A percentile compares a stretch with the other conserved stretches of the same genome.
phyloP scores from a whole-genome alignment of 768 basidiomycete species.

The Suillus brevipes region DNA sequence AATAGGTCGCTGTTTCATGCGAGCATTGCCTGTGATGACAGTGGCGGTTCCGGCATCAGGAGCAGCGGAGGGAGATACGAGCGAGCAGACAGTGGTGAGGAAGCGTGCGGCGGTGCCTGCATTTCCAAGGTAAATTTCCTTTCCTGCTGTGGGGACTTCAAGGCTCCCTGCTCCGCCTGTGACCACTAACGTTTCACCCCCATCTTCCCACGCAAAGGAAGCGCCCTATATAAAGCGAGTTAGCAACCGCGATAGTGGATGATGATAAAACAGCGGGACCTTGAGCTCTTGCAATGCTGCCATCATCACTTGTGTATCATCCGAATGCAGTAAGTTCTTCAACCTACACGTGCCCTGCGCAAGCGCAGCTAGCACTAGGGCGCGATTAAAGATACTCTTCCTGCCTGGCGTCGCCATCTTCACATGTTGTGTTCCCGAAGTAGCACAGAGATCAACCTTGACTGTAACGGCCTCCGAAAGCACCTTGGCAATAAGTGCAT shows the following conservation, averaged over 20 bases:
- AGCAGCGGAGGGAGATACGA: conserved; percentile 56
- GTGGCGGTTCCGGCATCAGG: conserved; percentile 51
- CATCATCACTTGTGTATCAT: conserved; percentile 99
- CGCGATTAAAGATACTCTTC: conserved; percentile 95
- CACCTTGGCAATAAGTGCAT: conserved; percentile 78
- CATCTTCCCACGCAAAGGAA: conserved; percentile 92
- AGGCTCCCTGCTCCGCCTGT: conserved; percentile 82
- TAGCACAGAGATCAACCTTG: conserved; percentile 33
- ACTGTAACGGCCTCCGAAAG: conserved; percentile 81
- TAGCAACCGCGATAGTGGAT: conserved; percentile 1
- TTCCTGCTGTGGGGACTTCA: conserved; percentile 72
- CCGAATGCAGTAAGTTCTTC: conserved; percentile 90
- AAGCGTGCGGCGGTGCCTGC: conserved; percentile 98
- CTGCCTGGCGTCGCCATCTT: conserved; percentile 93
- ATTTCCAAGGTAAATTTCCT: conserved; percentile 93
- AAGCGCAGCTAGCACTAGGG: conserved; percentile 89
- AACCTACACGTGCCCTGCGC: conserved; percentile 85
- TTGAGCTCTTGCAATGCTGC: conserved; percentile 84
- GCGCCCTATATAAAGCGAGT: conserved; percentile 62
- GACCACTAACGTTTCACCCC: conserved; percentile 93
- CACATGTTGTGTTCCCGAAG: conserved; percentile 32
- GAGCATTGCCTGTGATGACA: conserved; percentile 92
- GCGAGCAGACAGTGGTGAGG: conserved; percentile 93
- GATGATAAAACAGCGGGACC: conserved; percentile 39
- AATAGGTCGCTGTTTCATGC: conserved; percentile 98